Evolutionary conservation across 805 yeast genomes (phyloP).

Genomic region (Saccharomycopsis fodiens): DNA sequence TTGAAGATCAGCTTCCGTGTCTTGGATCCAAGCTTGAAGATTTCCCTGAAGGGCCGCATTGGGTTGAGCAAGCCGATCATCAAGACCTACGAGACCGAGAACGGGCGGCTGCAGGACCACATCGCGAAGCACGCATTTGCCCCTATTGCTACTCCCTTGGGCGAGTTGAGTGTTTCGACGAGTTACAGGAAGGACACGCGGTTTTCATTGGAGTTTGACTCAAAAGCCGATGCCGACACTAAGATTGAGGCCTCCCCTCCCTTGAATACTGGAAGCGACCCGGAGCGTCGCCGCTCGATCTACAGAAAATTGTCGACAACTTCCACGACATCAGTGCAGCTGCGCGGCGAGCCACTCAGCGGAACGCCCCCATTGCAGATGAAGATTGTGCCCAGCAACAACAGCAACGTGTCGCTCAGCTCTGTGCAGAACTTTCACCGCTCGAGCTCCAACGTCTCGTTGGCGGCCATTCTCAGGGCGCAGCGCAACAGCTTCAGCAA

Average conservation of each 20-base stretch:
- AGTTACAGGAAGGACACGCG: constrained; percentile 13
- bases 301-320: constrained; percentile 4
- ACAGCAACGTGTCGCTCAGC: background rate
- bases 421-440: constrained; percentile 7
- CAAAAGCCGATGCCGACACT: background rate
- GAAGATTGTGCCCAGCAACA: background rate
- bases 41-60: constrained; percentile 16
- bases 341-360: background rate
- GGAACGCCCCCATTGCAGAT: background rate
- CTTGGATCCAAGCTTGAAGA: constrained; percentile 11
- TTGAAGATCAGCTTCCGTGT: constrained; percentile 10
- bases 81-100: background rate
- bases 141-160: background rate
- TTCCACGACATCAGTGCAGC: constrained; percentile 2
- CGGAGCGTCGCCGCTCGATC: background rate
- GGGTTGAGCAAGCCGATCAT: constrained; percentile 14
- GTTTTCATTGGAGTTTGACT: background rate
- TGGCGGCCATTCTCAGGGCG: constrained; percentile 16
- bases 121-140: constrained; percentile 2
- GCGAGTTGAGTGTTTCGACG: background rate
- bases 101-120: background rate
- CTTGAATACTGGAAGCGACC: background rate
- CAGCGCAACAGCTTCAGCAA: constrained; percentile 9
- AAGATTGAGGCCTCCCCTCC: background rate
- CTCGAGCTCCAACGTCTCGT: constrained; percentile 12